Base-by-base conservation (phyloP, 2,329 filamentous ascomycete species). In the Exophiala phaeomuriformis region DNA sequence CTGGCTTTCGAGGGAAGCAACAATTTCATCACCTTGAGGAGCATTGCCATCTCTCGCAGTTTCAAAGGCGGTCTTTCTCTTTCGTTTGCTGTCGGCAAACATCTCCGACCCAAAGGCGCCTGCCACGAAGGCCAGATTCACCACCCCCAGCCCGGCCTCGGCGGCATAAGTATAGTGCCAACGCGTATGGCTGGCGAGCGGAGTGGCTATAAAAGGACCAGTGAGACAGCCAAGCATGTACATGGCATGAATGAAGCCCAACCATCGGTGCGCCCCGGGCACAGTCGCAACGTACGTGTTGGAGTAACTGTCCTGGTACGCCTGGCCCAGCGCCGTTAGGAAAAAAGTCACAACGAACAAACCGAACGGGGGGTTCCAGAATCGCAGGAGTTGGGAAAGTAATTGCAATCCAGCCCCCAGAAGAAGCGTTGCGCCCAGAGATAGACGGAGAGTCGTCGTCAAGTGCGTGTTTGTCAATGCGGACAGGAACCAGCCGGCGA, bases 161-260 rank as follows among this genome's bases (percentile, higher is more conserved):
- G 86, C 68, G 63, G 86, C 86, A 68, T 86, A 89, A 68, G 83
- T 88, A 4, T 72, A 71, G 61, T 84, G 86, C 86, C 86, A 90
- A 2, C 70, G 41, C 6, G 30, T 72, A 51, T 82, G 65, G 5
- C 69, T 60, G 0, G 69, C 78, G 77, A 90, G 80, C 7, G 77
- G 77, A 0, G 86, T 88, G 2, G 85, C 85, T 54, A 88, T 76
- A 1, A 89, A 68, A 0, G 86, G 85, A 1, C 77, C 73, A 83
- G 65, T 89, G 85, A 32, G 90, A 68, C 55, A 89, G 75, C 1
- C 86, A 85, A 1, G 88, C 75, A 1, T 89, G 71, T 65, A 89
- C 82, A 65, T 90, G 89, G 5, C 85, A 79, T 56, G 81, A 78
- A 10, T 79, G 75, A 82, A 90, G 85, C 62, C 83, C 85, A 27